Base-by-base conservation (phyloP, 1,139 yeast genomes). In the Saccharomyces hybrid region DNA sequence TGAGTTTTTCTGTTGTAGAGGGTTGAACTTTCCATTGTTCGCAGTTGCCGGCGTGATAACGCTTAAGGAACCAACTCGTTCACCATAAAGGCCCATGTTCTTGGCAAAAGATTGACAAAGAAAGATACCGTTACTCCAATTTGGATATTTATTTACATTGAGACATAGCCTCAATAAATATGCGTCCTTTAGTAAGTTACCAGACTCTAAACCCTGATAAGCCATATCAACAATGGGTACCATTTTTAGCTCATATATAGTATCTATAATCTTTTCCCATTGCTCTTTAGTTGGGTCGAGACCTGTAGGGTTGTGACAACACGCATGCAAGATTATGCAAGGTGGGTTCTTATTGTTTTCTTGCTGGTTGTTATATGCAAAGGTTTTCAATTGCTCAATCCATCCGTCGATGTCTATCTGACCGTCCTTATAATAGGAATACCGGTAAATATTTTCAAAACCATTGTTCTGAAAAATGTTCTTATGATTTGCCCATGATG, bases 251-350 rank as follows among this genome's bases (percentile, higher is more conserved):
- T 77, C 70, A 62, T 79, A 73, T 51, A 88, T 70, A 29, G 84
- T 81, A 51, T 81, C 80, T 60, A 84, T 77, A 52, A 91, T 87
- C 64, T 78, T 71, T 57, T 75, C 75, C 97, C 97, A 91, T 69
- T 91, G 91, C 52, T 83, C 87, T 51, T 73, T 72, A 11, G 88
- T 78, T 58, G 95, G 95, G 70, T 91, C 98, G 59, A 91, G 83
- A 34, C 97, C 98, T 13, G 97, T 91, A 46, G 98, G 98, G 73
- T 91, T 91, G 76, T 91, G 98, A 66, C 97, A 95, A 69, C 97
- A 90, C 5, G 96, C 96, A 73, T 91, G 98, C 58, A 91, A 78
- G 54, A 91, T 74, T 41, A 91, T 84, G 58, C 88, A 80, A 32
- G 60, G 60, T 2, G 63, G 63, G 1, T 88, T 91, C 52, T 80